A percentile compares a stretch with the other conserved stretches of the same genome.
phyloP scores from a whole-genome alignment of 2,329 filamentous ascomycete genomes.

The Grosmannia penicillata region DNA sequence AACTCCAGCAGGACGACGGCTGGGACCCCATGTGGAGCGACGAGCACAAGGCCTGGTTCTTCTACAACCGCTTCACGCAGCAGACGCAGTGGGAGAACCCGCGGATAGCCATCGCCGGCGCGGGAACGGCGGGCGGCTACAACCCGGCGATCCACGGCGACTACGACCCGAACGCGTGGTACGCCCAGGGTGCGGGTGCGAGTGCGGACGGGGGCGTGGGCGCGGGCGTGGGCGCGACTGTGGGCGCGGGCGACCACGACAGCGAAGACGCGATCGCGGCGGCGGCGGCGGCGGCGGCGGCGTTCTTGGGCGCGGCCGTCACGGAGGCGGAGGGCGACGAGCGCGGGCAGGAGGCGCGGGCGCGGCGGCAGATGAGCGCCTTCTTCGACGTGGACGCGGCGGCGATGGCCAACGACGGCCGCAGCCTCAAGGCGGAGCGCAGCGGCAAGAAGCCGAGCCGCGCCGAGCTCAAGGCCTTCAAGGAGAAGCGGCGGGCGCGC shows the following conservation, averaged over 20 bases:
- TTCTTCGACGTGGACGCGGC: constrained; percentile 95
- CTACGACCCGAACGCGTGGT: constrained; percentile 93
- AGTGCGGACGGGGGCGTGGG: constrained; percentile 6
- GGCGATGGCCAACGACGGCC: constrained; percentile 78
- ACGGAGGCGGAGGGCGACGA: constrained; percentile 49
- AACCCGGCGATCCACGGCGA: constrained; percentile 92
- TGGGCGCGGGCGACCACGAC: constrained; percentile 14
- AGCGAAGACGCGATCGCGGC: constrained; percentile 9
- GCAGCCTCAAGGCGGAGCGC: constrained; percentile 82
- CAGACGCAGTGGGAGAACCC: constrained; percentile 76
- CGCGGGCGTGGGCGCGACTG: constrained; percentile 8
- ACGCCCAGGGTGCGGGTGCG: constrained; percentile 42
- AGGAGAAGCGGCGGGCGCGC: constrained; percentile 73
- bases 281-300: constrained; percentile 21
- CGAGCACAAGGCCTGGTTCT: constrained; percentile 56
- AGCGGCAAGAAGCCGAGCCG: constrained; percentile 72
- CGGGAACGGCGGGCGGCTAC: constrained; percentile 49
- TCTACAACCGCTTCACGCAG: constrained; percentile 66
- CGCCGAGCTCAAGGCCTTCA: constrained; percentile 78
- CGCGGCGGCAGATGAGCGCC: constrained; percentile 74
- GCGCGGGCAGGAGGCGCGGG: constrained; percentile 67
- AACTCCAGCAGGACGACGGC: constrained; percentile 47
- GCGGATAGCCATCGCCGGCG: constrained; percentile 37
- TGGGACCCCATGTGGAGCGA: constrained; percentile 72
- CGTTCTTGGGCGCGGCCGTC: constrained; percentile 63